These are phyloP conservation scores for Xylariaceae sp. DNA, from an alignment of 2,329 filamentous ascomycete species.

Conservation along the genomic window DNA sequence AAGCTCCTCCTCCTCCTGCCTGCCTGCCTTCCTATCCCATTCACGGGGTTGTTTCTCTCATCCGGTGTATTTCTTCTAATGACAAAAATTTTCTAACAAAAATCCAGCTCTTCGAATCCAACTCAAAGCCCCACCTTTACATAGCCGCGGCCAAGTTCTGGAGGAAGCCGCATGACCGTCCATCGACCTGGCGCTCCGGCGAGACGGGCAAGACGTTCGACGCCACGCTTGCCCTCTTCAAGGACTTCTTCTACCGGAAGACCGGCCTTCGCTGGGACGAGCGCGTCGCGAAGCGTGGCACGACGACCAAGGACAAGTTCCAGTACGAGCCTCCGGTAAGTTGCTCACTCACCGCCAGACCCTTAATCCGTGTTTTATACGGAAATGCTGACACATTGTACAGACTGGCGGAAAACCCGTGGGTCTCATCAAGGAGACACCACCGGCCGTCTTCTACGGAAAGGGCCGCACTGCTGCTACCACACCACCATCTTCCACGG, in stretches of 20 bases:
- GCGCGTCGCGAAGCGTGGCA: constrained; percentile 44
- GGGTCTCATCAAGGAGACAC: constrained; percentile 26
- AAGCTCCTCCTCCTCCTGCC: not conserved
- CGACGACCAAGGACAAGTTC: constrained; percentile 40
- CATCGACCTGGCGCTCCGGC: constrained; percentile 41
- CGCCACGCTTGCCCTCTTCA: constrained; percentile 54
- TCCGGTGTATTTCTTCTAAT: not conserved
- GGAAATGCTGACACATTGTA: too few species aligned
- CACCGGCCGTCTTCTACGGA: not conserved
- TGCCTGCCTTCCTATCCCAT: not conserved
- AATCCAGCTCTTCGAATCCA: constrained; percentile 69
- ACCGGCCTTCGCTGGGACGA: constrained; percentile 64
- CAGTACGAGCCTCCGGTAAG: constrained; percentile 53
- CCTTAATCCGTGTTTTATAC: too few species aligned
- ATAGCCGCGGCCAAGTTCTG: constrained; percentile 58
- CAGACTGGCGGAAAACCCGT: constrained; percentile 44
- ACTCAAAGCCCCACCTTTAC: constrained; percentile 61
- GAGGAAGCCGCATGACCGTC: constrained; percentile 44
- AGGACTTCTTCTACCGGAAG: constrained; percentile 58
- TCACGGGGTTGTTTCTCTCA: too few species aligned
- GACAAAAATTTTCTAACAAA: too few species aligned
- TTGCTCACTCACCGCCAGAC: not conserved
- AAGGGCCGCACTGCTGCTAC: too few species aligned
- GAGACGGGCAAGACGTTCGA: constrained; percentile 43
- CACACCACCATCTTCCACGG: too few species aligned